Evolutionary conservation across 192 early-diverging fungal species (phyloP).

Genomic region (Entrophospora sp.): DNA sequence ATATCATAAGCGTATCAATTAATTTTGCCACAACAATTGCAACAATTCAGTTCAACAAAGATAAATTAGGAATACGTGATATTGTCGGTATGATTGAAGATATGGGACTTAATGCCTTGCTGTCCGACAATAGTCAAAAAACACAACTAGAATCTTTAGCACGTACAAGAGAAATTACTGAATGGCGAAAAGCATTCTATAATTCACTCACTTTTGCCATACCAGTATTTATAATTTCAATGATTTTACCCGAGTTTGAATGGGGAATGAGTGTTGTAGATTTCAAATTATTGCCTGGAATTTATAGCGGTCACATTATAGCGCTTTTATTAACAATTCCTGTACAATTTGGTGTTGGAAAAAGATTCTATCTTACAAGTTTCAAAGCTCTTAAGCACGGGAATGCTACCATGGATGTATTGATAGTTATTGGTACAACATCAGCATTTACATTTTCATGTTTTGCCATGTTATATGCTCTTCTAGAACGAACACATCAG

Average conservation of each 20-base stretch:
- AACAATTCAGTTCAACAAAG: constrained; percentile 59
- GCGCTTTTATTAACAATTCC: constrained; percentile 77
- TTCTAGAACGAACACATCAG: constrained; percentile 41
- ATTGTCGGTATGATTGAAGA: constrained; percentile 75
- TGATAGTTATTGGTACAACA: constrained; percentile 80
- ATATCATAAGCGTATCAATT: constrained; percentile 57
- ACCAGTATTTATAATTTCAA: constrained; percentile 73
- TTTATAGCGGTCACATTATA: constrained; percentile 56
- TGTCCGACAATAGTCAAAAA: constrained; percentile 54
- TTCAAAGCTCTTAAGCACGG: constrained; percentile 73
- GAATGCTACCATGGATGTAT: constrained; percentile 93
- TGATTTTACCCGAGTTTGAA: constrained; percentile 56
- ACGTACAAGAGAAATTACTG: constrained; percentile 75
- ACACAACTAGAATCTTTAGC: constrained; percentile 82
- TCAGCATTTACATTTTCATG: constrained; percentile 78
- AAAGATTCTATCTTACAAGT: constrained; percentile 67
- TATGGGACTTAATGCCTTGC: constrained; percentile 70
- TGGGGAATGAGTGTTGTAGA: constrained; percentile 24
- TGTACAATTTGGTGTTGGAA: constrained; percentile 85
- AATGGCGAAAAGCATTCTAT: constrained; percentile 66
- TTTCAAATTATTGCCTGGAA: constrained; percentile 46
- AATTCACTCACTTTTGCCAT: constrained; percentile 62
- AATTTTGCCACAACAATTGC: constrained; percentile 72
- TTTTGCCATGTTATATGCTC: constrained; percentile 59
- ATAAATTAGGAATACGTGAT: constrained; percentile 57